These are phyloP conservation scores for Aspergillus homomorphus DNA, from an alignment of 495 filamentous ascomycete species.

Conservation along the genomic window DNA sequence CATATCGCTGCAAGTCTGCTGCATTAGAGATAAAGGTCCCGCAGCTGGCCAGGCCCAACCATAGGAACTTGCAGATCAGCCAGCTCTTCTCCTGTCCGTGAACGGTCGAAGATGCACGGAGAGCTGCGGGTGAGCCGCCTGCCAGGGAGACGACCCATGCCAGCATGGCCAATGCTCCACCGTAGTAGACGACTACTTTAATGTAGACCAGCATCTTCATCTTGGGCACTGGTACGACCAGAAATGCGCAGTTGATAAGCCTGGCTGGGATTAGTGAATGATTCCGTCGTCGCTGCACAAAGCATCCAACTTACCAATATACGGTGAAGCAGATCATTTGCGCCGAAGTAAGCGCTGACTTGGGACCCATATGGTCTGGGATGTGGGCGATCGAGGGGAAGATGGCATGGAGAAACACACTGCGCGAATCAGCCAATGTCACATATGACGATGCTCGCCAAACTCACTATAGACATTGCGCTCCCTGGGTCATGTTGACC, in stretches of 20 bases:
- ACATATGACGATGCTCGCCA: not conserved
- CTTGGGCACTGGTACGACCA: slow-evolving; percentile 34
- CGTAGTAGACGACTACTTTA: slow-evolving; percentile 32
- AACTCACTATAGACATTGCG: slow-evolving; percentile 35
- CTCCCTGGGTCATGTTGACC: slow-evolving; percentile 36
- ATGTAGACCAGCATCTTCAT: slow-evolving; percentile 35
- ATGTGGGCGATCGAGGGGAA: slow-evolving; percentile 35
- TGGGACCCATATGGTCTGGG: slow-evolving; percentile 31
- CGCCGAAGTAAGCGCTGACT: slow-evolving; percentile 32
- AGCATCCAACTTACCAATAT: slow-evolving; percentile 29
- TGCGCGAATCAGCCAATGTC: slow-evolving; percentile 2
- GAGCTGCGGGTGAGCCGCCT: slow-evolving; percentile 22
- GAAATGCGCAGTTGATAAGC: slow-evolving; percentile 33
- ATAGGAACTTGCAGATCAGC: slow-evolving; percentile 34
- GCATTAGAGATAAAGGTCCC: slow-evolving; percentile 50
- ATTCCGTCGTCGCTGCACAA: not conserved
- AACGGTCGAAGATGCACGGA: slow-evolving; percentile 26
- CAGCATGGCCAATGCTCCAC: slow-evolving; percentile 32
- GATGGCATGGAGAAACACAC: slow-evolving; percentile 36
- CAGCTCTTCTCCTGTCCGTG: slow-evolving; percentile 29
- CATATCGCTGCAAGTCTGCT: slow-evolving; percentile 41
- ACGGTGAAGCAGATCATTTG: slow-evolving; percentile 38
- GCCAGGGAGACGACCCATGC: slow-evolving; percentile 34
- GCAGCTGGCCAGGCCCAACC: slow-evolving; percentile 33
- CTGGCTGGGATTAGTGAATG: slow-evolving; percentile 7